Evolutionary conservation across 192 early-diverging fungal species (phyloP).

Genomic region (Coemansia sp.): DNA sequence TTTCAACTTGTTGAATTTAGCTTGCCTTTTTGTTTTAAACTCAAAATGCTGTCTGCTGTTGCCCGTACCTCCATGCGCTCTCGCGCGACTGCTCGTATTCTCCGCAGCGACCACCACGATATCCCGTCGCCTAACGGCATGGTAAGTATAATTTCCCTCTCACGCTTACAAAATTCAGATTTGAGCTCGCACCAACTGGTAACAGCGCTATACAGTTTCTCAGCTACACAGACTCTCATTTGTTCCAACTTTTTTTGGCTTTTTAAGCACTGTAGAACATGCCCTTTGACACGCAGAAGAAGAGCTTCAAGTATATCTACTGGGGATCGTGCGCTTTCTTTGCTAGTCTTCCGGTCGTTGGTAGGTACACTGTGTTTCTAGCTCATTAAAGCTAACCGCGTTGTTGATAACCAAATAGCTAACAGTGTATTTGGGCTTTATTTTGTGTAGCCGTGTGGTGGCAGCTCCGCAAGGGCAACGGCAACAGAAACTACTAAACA

Average conservation of each 20-base stretch:
- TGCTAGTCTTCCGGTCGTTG: conserved; percentile 33
- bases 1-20: conserved; percentile 9
- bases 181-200: no score
- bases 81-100: conserved; percentile 30
- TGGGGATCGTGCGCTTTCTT: conserved; percentile 47
- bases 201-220: background rate
- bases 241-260: background rate
- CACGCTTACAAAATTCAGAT: background rate
- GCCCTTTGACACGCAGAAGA: conserved; percentile 50
- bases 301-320: conserved; percentile 53
- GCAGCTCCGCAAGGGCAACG: conserved; percentile 56
- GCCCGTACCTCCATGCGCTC: conserved; percentile 54
- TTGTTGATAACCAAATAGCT: background rate
- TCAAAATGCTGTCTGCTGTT: conserved; percentile 43
- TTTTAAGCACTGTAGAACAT: conserved; percentile 35
- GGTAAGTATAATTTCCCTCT: conserved; percentile 20
- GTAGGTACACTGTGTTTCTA: conserved; percentile 14
- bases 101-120: conserved; percentile 41
- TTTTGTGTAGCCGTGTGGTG: conserved; percentile 45
- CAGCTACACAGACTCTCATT: background rate
- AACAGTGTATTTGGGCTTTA: background rate
- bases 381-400: no score
- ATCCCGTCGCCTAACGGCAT: conserved; percentile 48
- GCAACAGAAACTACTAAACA: conserved; percentile 44
- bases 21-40: conserved; percentile 12